Conservation (phyloP, 345 rosid genomes). For the Brassica nigra region DNA sequence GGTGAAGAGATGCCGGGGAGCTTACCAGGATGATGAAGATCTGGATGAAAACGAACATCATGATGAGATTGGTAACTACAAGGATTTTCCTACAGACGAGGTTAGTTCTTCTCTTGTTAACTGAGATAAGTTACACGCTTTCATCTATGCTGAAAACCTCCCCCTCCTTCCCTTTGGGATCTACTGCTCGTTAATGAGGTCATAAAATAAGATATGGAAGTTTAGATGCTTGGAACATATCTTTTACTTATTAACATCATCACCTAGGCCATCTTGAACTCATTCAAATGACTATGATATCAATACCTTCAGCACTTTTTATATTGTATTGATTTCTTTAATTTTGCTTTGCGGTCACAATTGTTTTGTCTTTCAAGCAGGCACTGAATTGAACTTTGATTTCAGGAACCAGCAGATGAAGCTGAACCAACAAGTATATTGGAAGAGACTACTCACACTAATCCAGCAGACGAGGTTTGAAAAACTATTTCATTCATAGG, state of each 20-base stretch:
- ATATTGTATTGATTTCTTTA: background rate
- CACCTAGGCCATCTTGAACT: background rate
- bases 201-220: slow-evolving; percentile 7
- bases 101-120: slow-evolving; percentile 46
- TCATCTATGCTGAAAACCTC: background rate
- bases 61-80: slow-evolving; percentile 53
- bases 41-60: slow-evolving; percentile 28
- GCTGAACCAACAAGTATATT: slow-evolving; percentile 39
- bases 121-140: slow-evolving; percentile 4
- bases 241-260: background rate
- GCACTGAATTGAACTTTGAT: slow-evolving; percentile 25
- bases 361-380: slow-evolving; percentile 12
- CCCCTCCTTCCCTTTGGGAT: background rate
- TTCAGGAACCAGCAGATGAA: slow-evolving; percentile 44
- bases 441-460: slow-evolving; percentile 39
- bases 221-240: slow-evolving; percentile 5
- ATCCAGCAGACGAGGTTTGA: slow-evolving; percentile 47
- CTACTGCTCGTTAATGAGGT: background rate
- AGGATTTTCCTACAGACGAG: slow-evolving; percentile 62
- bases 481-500: slow-evolving; percentile 1
- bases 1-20: slow-evolving; percentile 34
- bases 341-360: background rate
- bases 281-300: slow-evolving; percentile 11
- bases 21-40: slow-evolving; percentile 40
- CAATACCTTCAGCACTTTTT: background rate